phyloP scores from a whole-genome alignment of 2,329 filamentous ascomycete species.

The Exophiala sp. region DNA sequence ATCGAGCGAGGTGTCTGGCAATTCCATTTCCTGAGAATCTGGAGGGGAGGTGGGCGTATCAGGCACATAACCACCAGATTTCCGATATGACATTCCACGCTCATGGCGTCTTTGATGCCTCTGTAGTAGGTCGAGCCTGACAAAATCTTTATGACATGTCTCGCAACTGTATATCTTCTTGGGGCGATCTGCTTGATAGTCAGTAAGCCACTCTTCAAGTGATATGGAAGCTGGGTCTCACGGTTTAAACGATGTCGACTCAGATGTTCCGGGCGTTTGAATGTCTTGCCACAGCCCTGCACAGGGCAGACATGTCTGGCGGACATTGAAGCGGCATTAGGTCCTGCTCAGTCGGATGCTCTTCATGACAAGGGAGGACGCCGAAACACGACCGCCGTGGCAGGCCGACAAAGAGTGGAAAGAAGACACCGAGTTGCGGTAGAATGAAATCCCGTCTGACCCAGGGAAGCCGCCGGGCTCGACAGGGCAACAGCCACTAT shows the following conservation, averaged over 20 bases:
- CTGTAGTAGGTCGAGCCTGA: slow-evolving; percentile 29
- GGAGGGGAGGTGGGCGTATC: background rate
- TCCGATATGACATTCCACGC: slow-evolving; percentile 31
- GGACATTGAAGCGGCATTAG: background rate
- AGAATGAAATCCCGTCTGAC: too few species aligned
- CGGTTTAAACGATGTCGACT: slow-evolving; percentile 13
- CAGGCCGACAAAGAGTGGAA: too few species aligned
- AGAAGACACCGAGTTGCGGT: too few species aligned
- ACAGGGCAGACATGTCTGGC: slow-evolving; percentile 10
- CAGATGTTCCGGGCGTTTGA: slow-evolving; percentile 14
- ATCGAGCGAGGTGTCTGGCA: background rate
- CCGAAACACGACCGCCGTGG: too few species aligned
- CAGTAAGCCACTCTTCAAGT: background rate
- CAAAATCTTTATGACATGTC: slow-evolving; percentile 29
- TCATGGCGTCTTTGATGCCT: slow-evolving; percentile 31
- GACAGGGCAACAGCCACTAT: too few species aligned
- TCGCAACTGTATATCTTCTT: slow-evolving; percentile 8
- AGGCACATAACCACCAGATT: slow-evolving; percentile 25
- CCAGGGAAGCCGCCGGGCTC: too few species aligned
- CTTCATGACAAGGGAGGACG: too few species aligned
- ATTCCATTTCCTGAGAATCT: background rate
- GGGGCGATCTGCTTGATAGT: slow-evolving; percentile 3
- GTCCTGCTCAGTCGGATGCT: too few species aligned
- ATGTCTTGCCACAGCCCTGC: slow-evolving; percentile 11
- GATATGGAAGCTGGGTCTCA: background rate